phyloP scores from a whole-genome alignment of 805 yeast genomes.

The Metschnikowia colocasiae region DNA sequence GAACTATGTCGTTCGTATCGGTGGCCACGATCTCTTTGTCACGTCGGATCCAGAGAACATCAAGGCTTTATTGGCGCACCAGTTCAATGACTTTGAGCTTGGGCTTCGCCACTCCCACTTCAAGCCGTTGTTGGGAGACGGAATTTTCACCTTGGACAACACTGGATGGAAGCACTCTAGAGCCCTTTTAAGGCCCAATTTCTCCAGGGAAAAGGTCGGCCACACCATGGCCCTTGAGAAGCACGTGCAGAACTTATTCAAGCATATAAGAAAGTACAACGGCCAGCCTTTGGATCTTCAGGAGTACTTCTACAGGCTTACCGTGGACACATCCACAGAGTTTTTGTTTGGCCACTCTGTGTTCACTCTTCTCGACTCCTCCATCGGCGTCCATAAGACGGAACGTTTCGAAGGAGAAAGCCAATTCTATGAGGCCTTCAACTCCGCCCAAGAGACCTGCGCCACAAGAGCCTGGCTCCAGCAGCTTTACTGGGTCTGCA shows the following conservation, averaged over 20 bases:
- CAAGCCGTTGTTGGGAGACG: constrained; percentile 34
- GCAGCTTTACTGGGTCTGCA: constrained; percentile 10
- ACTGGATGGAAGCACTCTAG: constrained; percentile 39
- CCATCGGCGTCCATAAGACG: constrained; percentile 2
- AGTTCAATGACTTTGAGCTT: constrained; percentile 33
- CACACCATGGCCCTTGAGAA: constrained; percentile 34
- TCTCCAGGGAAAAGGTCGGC: constrained; percentile 36
- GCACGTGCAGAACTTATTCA: constrained; percentile 26
- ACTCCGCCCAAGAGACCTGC: constrained; percentile 9
- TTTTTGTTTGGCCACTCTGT: constrained; percentile 17
- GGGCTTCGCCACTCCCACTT: constrained; percentile 33
- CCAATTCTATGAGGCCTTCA: constrained; percentile 13
- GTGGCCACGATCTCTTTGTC: constrained; percentile 6
- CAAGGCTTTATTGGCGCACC: constrained; percentile 37
- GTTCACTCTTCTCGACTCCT: constrained; percentile 4
- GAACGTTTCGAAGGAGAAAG: constrained; percentile 13
- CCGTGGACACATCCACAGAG: constrained; percentile 17
- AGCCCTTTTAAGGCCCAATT: constrained; percentile 37
- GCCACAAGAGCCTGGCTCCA: constrained; percentile 7
- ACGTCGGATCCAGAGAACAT: constrained; percentile 37
- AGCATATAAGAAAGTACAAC: constrained; percentile 17
- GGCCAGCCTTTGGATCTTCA: constrained; percentile 16
- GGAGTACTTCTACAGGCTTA: constrained; percentile 14
- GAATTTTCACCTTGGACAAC: constrained; percentile 37
- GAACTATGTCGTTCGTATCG: constrained; percentile 8